Conservation (phyloP, 2,329 filamentous ascomycete genomes). For the Shiraia bambusicola region DNA sequence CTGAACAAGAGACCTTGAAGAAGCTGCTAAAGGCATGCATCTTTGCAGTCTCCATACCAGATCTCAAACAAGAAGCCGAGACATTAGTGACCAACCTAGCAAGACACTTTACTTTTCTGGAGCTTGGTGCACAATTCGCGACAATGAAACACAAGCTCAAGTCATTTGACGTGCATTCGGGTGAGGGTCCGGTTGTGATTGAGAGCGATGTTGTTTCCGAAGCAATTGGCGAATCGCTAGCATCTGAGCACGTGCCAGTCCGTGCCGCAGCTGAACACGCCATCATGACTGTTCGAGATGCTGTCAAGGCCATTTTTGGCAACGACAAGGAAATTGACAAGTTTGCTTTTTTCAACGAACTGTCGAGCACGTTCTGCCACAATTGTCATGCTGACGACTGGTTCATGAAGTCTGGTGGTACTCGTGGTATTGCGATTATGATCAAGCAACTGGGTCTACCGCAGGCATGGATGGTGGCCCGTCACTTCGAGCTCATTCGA, state of each 20-base stretch:
- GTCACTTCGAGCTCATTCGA: slow-evolving; percentile 84
- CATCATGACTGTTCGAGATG: slow-evolving; percentile 75
- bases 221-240: slow-evolving; percentile 84
- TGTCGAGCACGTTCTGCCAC: slow-evolving; percentile 85
- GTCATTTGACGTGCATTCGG: slow-evolving; percentile 79
- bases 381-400: slow-evolving; percentile 97
- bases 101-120: slow-evolving; percentile 85
- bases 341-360: slow-evolving; percentile 79
- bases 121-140: slow-evolving; percentile 82
- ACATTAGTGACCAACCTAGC: slow-evolving; percentile 78
- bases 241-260: slow-evolving; percentile 78
- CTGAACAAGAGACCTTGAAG: slow-evolving; percentile 79
- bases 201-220: slow-evolving; percentile 87
- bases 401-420: slow-evolving; percentile 96
- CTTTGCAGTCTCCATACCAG: slow-evolving; percentile 78
- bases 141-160: slow-evolving; percentile 74
- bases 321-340: slow-evolving; percentile 69
- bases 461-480: slow-evolving; percentile 76
- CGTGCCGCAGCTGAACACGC: slow-evolving; percentile 80
- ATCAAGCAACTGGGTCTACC: slow-evolving; percentile 83
- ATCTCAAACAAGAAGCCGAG: slow-evolving; percentile 75
- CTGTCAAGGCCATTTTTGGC: slow-evolving; percentile 77
- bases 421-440: slow-evolving; percentile 83
- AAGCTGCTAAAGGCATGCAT: slow-evolving; percentile 87
- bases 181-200: slow-evolving; percentile 83